Percentiles rank a stretch among this genome's conserved stretches.
Conservation (phyloP, 495 filamentous ascomycete species). For the Lindgomyces ingoldianus region DNA sequence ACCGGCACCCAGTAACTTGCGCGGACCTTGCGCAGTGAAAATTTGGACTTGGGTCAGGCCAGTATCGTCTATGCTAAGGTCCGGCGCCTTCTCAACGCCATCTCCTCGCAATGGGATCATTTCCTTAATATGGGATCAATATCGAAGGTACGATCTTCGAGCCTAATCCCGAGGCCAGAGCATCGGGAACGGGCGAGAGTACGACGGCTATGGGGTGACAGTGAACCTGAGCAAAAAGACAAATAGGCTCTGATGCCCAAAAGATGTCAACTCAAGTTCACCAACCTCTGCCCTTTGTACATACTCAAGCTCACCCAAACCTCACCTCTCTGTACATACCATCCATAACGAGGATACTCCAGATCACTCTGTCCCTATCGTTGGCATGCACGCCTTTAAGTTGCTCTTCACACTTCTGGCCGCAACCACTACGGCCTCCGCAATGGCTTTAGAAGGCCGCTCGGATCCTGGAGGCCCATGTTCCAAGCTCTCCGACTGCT, state of each 20-base stretch:
- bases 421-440: neutral
- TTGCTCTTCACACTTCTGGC: neutral
- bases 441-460: neutral
- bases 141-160: neutral
- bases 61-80: neutral
- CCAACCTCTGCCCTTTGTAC: neutral
- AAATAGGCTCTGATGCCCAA: neutral
- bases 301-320: neutral
- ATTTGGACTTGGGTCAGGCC: neutral
- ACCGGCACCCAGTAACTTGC: neutral
- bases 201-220: neutral
- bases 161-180: neutral
- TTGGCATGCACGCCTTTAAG: neutral
- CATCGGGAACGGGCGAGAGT: neutral
- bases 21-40: neutral
- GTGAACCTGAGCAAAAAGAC: neutral
- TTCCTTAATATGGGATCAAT: neutral
- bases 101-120: no score
- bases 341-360: neutral
- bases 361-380: neutral
- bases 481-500: neutral
- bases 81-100: no score
- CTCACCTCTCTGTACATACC: neutral
- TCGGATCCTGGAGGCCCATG: conserved; percentile 11
- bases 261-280: neutral